Evolutionary conservation across 2,329 filamentous ascomycete genomes (phyloP).

Genomic region (Neonectria faginata): DNA sequence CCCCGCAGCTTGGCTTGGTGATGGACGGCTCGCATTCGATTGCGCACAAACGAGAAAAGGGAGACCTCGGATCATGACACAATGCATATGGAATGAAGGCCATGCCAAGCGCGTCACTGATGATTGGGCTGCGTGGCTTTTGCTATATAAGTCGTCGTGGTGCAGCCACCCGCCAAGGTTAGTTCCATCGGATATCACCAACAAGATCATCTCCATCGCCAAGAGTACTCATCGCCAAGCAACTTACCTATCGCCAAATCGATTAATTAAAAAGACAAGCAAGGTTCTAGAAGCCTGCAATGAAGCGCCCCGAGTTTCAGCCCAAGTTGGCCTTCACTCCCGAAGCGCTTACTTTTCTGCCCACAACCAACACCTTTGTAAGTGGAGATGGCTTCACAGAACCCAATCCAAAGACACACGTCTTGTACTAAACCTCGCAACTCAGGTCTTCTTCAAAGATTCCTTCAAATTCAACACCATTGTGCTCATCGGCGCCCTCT

Average conservation of each 20-base stretch:
- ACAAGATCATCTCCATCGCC: background rate
- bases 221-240: background rate
- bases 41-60: background rate
- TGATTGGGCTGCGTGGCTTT: background rate
- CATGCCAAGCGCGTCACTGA: background rate
- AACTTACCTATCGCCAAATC: background rate
- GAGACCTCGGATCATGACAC: background rate
- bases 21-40: background rate
- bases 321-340: conserved; percentile 42
- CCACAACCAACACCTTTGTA: conserved; percentile 36
- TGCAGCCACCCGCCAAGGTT: background rate
- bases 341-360: conserved; percentile 33
- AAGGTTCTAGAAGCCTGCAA: conserved; percentile 14
- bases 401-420: background rate
- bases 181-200: background rate
- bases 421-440: background rate
- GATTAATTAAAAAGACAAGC: background rate
- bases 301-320: conserved; percentile 36
- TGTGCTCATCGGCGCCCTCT: conserved; percentile 49
- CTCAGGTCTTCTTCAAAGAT: conserved; percentile 46
- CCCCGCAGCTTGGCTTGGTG: background rate
- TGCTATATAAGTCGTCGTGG: background rate
- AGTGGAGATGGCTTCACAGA: conserved; percentile 17
- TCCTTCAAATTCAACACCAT: conserved; percentile 50
- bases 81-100: background rate